A percentile compares a stretch with the other conserved stretches of the same genome.
Evolutionary conservation across 1,139 yeast genomes (phyloP).

Genomic region (Chernovozyma aurita): DNA sequence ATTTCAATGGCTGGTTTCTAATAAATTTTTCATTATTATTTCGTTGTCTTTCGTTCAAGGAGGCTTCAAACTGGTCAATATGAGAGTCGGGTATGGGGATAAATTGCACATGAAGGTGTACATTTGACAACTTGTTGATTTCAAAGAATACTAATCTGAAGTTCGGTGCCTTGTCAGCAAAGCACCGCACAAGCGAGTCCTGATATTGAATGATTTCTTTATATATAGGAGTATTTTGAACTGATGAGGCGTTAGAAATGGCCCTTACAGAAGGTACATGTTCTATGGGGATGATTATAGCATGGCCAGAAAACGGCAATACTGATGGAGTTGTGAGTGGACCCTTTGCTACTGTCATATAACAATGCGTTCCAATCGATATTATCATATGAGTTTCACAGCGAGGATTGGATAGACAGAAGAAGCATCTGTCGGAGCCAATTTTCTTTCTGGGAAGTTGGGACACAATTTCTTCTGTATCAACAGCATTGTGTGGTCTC

Average conservation of each 20-base stretch:
- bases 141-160: conserved; percentile 57
- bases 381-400: conserved; percentile 79
- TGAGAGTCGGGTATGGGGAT: conserved; percentile 51
- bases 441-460: background rate
- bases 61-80: conserved; percentile 29
- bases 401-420: conserved; percentile 78
- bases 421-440: conserved; percentile 53
- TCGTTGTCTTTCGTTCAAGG: conserved; percentile 37
- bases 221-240: conserved; percentile 15
- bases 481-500: background rate
- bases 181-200: conserved; percentile 42
- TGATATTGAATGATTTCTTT: conserved; percentile 37
- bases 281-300: conserved; percentile 74
- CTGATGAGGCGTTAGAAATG: conserved; percentile 10
- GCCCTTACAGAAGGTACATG: conserved; percentile 52
- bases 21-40: conserved; percentile 48
- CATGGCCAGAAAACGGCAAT: conserved; percentile 66
- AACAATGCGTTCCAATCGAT: conserved; percentile 62
- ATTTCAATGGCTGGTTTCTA: conserved; percentile 39
- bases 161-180: conserved; percentile 25
- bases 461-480: background rate
- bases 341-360: conserved; percentile 82
- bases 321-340: conserved; percentile 62
- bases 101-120: conserved; percentile 65
- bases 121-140: conserved; percentile 49